A percentile compares a stretch with the other conserved stretches of the same genome.
These are phyloP conservation scores for Monilinia fructicola DNA, from an alignment of 2,329 filamentous ascomycete species.

Conservation along the genomic window DNA sequence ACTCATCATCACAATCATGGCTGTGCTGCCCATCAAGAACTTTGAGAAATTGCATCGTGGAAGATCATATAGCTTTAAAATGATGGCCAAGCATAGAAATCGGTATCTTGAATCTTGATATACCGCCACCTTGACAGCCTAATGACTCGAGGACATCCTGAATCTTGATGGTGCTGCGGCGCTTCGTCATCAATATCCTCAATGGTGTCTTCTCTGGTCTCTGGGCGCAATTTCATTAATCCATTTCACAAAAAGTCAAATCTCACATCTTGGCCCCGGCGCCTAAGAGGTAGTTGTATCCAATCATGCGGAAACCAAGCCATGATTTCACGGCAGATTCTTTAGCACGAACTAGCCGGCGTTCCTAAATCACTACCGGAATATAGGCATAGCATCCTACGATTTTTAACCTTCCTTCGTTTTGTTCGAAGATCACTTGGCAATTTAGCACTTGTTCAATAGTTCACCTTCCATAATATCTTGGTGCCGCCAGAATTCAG, in stretches of 20 bases:
- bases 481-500: too few relatives aligned
- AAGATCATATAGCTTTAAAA: not conserved
- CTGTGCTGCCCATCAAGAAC: not conserved
- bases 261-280: not conserved
- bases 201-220: conserved; percentile 4
- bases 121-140: not conserved
- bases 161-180: not conserved
- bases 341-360: not conserved
- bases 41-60: conserved; percentile 3
- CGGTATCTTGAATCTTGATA: not conserved
- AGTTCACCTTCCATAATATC: not conserved
- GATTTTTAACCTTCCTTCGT: not conserved
- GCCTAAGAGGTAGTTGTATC: not conserved
- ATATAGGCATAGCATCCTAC: not conserved
- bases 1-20: not conserved
- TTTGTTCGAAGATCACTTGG: conserved; percentile 1
- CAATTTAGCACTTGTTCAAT: not conserved
- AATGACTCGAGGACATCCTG: not conserved
- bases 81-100: conserved; percentile 7
- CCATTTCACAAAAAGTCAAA: not conserved
- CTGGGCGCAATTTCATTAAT: conserved; percentile 8
- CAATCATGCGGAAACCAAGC: not conserved
- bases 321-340: not conserved
- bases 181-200: not conserved
- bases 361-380: not conserved